Percentiles rank a stretch among this genome's conserved stretches.
These are phyloP conservation scores for Apiospora koreana DNA, from an alignment of 2,329 filamentous ascomycete genomes.

Conservation along the genomic window DNA sequence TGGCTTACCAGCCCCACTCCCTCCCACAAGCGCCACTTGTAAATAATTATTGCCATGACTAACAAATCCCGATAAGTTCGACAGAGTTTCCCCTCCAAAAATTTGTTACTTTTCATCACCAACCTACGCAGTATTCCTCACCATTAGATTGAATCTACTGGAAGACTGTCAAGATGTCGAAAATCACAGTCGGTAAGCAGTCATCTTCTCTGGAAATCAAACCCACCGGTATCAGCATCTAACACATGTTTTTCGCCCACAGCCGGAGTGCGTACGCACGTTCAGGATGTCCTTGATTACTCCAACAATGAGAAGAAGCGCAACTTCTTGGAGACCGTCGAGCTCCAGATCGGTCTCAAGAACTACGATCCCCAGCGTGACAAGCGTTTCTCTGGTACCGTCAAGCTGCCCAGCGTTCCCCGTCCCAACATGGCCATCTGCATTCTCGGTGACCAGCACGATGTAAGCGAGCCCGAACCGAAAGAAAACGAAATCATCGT, in stretches of 20 bases:
- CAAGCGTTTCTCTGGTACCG: conserved; percentile 99
- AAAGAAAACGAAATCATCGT: not conserved
- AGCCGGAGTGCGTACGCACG: conserved; percentile 55
- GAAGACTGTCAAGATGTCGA: conserved; percentile 89
- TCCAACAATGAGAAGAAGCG: conserved; percentile 94
- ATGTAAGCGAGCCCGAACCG: conserved; percentile 41
- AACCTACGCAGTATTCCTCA: conserved; percentile 55
- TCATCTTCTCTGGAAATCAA: not conserved
- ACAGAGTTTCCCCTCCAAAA: not conserved
- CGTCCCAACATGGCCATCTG: conserved; percentile 84
- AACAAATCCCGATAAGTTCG: not conserved
- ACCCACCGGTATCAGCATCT: not conserved
- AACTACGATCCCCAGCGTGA: conserved; percentile 99
- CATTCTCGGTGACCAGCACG: conserved; percentile 78
- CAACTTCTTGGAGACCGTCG: conserved; percentile 95
- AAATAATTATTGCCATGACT: not conserved
- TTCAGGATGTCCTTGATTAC: conserved; percentile 93
- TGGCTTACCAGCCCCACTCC: not conserved
- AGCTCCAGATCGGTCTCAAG: conserved; percentile 88
- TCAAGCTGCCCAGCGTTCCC: conserved; percentile 89
- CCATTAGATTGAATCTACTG: conserved; percentile 80
- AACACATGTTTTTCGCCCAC: conserved; percentile 27
- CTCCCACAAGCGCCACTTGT: not conserved
- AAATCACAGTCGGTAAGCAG: conserved; percentile 73
- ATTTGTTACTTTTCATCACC: not conserved